Base-by-base conservation (phyloP, 2,329 filamentous ascomycete species). In the Polychaeton citri region DNA sequence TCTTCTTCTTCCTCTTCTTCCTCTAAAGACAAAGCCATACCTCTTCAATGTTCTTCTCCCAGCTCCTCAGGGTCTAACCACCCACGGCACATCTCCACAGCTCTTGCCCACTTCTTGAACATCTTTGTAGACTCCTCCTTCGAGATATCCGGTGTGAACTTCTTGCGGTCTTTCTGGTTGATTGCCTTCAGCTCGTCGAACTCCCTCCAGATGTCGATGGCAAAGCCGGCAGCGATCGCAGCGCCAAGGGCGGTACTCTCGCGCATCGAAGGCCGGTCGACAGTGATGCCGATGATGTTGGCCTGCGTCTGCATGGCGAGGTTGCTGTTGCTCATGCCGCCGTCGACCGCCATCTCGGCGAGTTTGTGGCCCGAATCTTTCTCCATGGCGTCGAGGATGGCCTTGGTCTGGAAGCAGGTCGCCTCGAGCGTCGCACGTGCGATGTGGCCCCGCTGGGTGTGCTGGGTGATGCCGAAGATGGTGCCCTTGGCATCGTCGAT, bases 271-370 rank as follows among this genome's bases (percentile, higher is more conserved):
- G 85, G 84, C 13, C 85, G 75, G 58, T 86, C 75, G 39, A 92
- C 79, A 24, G 76, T 78, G 45, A 92, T 88, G 38, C 76, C 75
- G 50, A 80, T 84, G 38, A 92, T 72, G 61, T 92, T 79, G 44
- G 84, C 78, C 68, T 93, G 84, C n/a, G 80, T 83, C 69, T 79
- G 84, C 85, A 92, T 92, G 61, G 77, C 83, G 40, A 92, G 68
- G 58, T 88, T 80, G 12, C 81, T 87, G 59, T 82, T 87, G 50
- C 80, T 85, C 68, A 92, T 81, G 36, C 84, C 85, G 38, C 84
- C 84, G 52, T 92, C 85, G 19, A 92, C 85, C 21, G 82, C 79
- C 31, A 92, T 66, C 44, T 76, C 72, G 38, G 73, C 70, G 21
- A 92, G 69, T 43, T 73, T 72, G 53, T 85, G 76, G 30, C 77